phyloP scores from a whole-genome alignment of 768 basidiomycete genomes.

The Phaffia australis region DNA sequence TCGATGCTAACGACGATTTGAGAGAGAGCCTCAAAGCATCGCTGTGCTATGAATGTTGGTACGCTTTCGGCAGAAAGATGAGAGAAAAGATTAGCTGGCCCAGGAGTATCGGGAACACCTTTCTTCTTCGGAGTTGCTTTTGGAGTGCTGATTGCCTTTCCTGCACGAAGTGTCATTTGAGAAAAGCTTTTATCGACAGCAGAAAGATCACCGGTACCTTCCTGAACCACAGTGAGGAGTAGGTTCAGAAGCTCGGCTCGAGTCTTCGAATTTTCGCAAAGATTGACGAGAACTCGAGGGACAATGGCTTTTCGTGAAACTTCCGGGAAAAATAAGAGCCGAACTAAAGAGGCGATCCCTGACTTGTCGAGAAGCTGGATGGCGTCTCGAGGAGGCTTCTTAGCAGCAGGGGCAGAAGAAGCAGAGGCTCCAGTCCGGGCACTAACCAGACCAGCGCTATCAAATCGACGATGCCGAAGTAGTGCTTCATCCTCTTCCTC shows the following conservation, averaged over 20 bases:
- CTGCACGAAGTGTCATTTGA: conserved; percentile 66
- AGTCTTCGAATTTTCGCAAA: conserved; percentile 89
- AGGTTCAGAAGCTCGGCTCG: conserved; percentile 87
- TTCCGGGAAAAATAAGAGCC: conserved; percentile 92
- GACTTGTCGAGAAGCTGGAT: conserved; percentile 84
- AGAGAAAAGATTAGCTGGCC: conserved; percentile 41
- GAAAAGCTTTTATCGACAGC: conserved; percentile 84
- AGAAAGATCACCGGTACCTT: conserved; percentile 82
- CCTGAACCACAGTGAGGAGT: conserved; percentile 84
- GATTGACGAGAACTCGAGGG: conserved; percentile 80
- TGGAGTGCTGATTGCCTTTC: conserved; percentile 41
- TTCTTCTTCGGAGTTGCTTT: conserved; percentile 59
- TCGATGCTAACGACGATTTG: conserved; percentile 81
- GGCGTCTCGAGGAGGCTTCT: conserved; percentile 61
- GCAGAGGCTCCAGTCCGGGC: background rate
- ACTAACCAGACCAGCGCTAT: background rate
- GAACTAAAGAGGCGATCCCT: conserved; percentile 76
- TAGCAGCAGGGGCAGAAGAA: conserved; percentile 35
- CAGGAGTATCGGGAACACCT: conserved; percentile 32
- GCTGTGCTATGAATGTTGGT: conserved; percentile 85
- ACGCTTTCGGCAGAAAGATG: conserved; percentile 56
- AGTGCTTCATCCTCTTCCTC: background rate
- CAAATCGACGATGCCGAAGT: conserved; percentile 4
- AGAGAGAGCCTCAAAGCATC: conserved; percentile 80
- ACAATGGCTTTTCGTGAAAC: conserved; percentile 72